phyloP scores from a whole-genome alignment of 345 rosid genomes.

The Barbarea vulgaris region DNA sequence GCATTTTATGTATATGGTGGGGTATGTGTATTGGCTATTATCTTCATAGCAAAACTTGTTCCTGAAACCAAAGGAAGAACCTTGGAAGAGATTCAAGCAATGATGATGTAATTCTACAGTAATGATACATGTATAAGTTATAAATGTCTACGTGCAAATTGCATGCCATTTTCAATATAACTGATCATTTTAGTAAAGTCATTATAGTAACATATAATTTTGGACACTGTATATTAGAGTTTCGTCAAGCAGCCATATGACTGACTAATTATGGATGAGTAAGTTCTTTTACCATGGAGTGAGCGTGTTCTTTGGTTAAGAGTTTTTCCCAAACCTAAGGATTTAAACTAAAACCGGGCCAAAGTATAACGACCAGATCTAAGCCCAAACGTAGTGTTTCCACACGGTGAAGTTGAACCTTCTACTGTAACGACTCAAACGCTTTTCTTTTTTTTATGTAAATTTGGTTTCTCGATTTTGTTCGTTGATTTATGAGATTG shows the following conservation, averaged over 20 bases:
- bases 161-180: not conserved
- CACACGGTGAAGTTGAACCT: too few species aligned
- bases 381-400: too few species aligned
- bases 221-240: not conserved
- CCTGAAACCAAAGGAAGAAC: constrained; percentile 59
- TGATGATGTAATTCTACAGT: constrained; percentile 19
- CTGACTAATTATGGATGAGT: not conserved
- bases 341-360: too few species aligned
- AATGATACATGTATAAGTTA: not conserved
- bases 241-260: not conserved
- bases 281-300: not conserved
- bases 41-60: constrained; percentile 48
- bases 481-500: too few species aligned
- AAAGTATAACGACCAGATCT: too few species aligned
- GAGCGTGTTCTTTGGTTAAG: too few species aligned
- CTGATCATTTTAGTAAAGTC: not conserved
- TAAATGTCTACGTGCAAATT: not conserved
- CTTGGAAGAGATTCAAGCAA: constrained; percentile 55
- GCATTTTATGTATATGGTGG: constrained; percentile 48
- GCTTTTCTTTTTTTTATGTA: too few species aligned
- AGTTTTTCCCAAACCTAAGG: too few species aligned
- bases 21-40: constrained; percentile 39
- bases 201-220: not conserved
- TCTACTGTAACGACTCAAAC: too few species aligned
- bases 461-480: too few species aligned